A percentile compares a stretch with the other conserved stretches of the same genome.
Evolutionary conservation across 495 filamentous ascomycete species (phyloP).

Genomic region (Clavariopsis aquatica): DNA sequence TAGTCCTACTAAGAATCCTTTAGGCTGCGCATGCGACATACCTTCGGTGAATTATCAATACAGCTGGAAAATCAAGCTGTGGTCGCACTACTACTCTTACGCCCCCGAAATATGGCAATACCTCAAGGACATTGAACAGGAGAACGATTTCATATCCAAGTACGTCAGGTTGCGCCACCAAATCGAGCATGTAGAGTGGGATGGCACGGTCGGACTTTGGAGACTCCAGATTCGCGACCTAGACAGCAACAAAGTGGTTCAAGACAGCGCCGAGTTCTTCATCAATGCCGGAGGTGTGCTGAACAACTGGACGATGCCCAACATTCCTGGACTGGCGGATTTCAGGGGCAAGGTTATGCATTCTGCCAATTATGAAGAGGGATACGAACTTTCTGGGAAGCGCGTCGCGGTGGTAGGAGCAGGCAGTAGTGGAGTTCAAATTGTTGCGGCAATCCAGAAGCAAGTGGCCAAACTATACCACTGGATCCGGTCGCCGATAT

Average conservation of each 20-base stretch:
- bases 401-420: conserved; percentile 46
- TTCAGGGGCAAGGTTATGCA: conserved; percentile 49
- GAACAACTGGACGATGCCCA: conserved; percentile 47
- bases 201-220: conserved; percentile 42
- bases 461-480: conserved; percentile 42
- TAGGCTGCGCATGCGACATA: conserved; percentile 47
- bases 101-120: conserved; percentile 50
- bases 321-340: conserved; percentile 40
- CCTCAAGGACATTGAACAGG: conserved; percentile 48
- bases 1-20: conserved; percentile 12
- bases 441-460: conserved; percentile 43
- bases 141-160: conserved; percentile 47
- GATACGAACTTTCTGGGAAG: conserved; percentile 44
- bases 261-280: conserved; percentile 45
- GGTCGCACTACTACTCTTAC: conserved; percentile 49
- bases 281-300: conserved; percentile 48
- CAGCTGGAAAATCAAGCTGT: conserved; percentile 47
- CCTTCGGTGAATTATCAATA: conserved; percentile 47
- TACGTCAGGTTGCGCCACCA: conserved; percentile 45
- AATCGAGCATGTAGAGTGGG: conserved; percentile 42
- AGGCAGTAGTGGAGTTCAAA: conserved; percentile 45
- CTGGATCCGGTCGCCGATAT: conserved; percentile 46
- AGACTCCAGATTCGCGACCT: conserved; percentile 41
- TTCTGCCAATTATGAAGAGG: conserved; percentile 45
- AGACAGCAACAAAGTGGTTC: conserved; percentile 37